Base-by-base conservation (phyloP, 768 basidiomycete species). In the Flagelloscypha sp. region DNA sequence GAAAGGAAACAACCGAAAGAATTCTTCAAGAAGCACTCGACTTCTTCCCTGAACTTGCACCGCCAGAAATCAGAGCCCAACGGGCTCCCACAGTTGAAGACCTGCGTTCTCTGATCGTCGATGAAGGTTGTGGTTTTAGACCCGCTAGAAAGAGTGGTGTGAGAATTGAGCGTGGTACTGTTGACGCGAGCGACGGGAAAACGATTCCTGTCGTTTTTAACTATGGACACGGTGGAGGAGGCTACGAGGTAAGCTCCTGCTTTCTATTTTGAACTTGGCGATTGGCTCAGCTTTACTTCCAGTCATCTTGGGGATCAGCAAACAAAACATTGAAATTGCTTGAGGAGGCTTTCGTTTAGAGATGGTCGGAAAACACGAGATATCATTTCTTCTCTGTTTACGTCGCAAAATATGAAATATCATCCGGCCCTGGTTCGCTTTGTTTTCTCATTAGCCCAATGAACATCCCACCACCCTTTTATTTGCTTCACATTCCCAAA, bases 91-190 rank as follows among this genome's bases (percentile, higher is more conserved):
- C 62, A 0, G 30, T 74, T 6, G 66, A 72, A 5, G 75, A 77
- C 42, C 44, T 77, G 2, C 52, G 64, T 25, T 54, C 65, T 2
- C 59, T 72, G 22, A 58, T 75, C 23, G 47, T 73, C 5, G 68
- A 68, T 22, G 66, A 70, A 40, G 72, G 73, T 3, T 66, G 64
- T 37, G 85, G 85, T 3, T 54, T 87, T 30, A 63, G 84, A 3
- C 85, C 84, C 1, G 70, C 56, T 1, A 59, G 85, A 37, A 75
- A 72, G 25, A 79, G 76, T n/a, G 83, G 84, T 0, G 63, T 86
- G 21, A 57, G 82, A 16, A 55, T 84, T 0, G 80, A 76, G 25
- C 45, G 48, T 0, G 66, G 62, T 46, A 35, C 63, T 18, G 54
- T 51, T 6, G 38, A 35, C n/a, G 31, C 40, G 25, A 31, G 40